These are phyloP conservation scores for Sporothrix mexicana DNA, from an alignment of 2,329 filamentous ascomycete genomes.

Conservation along the genomic window DNA sequence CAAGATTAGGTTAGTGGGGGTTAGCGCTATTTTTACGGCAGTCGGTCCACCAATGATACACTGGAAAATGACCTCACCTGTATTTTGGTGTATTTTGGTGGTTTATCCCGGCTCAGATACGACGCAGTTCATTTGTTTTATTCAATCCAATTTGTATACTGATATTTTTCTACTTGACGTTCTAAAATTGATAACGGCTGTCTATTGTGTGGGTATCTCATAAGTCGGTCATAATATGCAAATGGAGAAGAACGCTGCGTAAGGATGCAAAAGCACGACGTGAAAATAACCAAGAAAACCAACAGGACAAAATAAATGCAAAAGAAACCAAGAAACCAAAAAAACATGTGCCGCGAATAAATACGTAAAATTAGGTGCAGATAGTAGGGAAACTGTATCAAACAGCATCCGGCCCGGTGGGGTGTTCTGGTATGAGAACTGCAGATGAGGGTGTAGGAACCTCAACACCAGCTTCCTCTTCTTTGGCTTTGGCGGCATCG, in stretches of 20 bases:
- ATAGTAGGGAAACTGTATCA: background rate
- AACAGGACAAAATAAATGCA: background rate
- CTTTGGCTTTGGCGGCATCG: background rate
- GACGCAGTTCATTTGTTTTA: too few species aligned
- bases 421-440: background rate
- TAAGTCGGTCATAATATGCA: background rate
- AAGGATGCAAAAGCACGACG: background rate
- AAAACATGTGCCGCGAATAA: background rate
- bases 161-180: background rate
- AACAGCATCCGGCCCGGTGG: background rate
- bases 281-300: background rate
- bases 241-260: background rate
- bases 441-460: too few species aligned
- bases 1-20: background rate
- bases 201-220: constrained; percentile 6
- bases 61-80: background rate
- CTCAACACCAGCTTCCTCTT: too few species aligned
- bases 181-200: background rate
- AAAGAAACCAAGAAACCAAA: background rate
- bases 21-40: constrained; percentile 5
- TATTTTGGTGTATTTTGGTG: too few species aligned
- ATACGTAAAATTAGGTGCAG: background rate
- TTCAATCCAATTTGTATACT: background rate
- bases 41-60: background rate
- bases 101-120: too few species aligned